Conservation (phyloP, 306 rosid genomes). For the Malus orientalis region DNA sequence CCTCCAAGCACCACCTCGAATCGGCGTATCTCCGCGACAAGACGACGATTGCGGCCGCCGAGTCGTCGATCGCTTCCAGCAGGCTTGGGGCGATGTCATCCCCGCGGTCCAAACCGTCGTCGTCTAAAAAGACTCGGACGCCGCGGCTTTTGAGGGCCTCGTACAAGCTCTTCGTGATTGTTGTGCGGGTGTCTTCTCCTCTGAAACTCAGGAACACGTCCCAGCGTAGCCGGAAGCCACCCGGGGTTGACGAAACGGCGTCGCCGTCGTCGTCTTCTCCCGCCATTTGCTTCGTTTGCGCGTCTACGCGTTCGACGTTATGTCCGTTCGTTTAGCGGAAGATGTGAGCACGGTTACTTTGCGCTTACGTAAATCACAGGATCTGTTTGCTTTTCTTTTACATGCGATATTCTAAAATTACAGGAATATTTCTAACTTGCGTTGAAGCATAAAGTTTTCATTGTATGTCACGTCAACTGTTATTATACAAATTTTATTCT, state of each 20-base stretch:
- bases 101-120: constrained; percentile 34
- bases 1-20: constrained; percentile 41
- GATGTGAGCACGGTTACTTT: too few relatives aligned
- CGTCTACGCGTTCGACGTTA: too few relatives aligned
- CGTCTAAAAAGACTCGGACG: constrained; percentile 38
- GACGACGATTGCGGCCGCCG: constrained; percentile 44
- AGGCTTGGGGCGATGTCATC: constrained; percentile 34
- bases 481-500: too few relatives aligned
- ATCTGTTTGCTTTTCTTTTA: too few relatives aligned
- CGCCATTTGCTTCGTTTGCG: constrained; percentile 1
- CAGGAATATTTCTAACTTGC: too few relatives aligned
- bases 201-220: constrained; percentile 55
- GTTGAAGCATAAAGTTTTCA: too few relatives aligned
- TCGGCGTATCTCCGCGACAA: constrained; percentile 37
- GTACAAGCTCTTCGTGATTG: constrained; percentile 22
- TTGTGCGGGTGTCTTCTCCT: constrained; percentile 33
- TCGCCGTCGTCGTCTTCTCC: background rate
- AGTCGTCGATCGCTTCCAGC: constrained; percentile 48
- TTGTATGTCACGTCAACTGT: too few relatives aligned
- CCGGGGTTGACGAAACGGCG: constrained; percentile 5
- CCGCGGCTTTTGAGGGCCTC: constrained; percentile 18
- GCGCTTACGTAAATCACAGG: too few relatives aligned
- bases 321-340: too few relatives aligned
- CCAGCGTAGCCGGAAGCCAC: constrained; percentile 42
- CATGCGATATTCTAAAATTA: too few relatives aligned